These are phyloP conservation scores for Aspergillus aculeatus DNA, from an alignment of 2,329 filamentous ascomycete species.

Conservation along the genomic window DNA sequence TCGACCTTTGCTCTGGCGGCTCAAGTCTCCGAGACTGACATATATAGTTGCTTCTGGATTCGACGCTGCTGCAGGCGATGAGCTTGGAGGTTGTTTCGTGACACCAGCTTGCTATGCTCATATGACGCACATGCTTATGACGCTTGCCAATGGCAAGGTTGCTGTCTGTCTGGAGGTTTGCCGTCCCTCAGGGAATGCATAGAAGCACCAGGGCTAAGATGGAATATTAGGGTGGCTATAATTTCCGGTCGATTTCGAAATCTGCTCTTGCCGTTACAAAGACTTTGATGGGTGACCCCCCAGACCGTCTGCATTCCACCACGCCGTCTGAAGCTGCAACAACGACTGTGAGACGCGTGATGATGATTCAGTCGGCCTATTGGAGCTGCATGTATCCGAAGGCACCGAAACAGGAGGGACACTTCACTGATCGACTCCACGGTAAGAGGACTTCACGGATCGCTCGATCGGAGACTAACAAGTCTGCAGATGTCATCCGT, in stretches of 20 bases:
- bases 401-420: constrained; percentile 29
- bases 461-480: not conserved
- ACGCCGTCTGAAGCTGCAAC: constrained; percentile 54
- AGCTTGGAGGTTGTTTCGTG: constrained; percentile 89
- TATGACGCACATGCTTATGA: constrained; percentile 99
- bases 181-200: not conserved
- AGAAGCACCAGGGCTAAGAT: not conserved
- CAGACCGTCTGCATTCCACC: constrained; percentile 56
- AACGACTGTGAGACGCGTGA: constrained; percentile 57
- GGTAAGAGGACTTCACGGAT: constrained; percentile 31
- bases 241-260: constrained; percentile 85
- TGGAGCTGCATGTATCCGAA: constrained; percentile 87
- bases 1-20: not conserved
- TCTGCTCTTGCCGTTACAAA: constrained; percentile 88
- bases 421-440: constrained; percentile 61
- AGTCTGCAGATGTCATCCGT: constrained; percentile 67
- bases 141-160: constrained; percentile 81
- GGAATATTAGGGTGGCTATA: constrained; percentile 71
- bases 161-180: constrained; percentile 79
- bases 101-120: constrained; percentile 90
- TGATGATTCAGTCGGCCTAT: constrained; percentile 62
- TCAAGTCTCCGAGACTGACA: constrained; percentile 13
- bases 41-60: constrained; percentile 80
- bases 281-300: constrained; percentile 93
- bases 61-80: constrained; percentile 89